These are phyloP conservation scores for Eragrostis curvula DNA, from an alignment of 176 grass and related monocot genomes.

Conservation along the genomic window DNA sequence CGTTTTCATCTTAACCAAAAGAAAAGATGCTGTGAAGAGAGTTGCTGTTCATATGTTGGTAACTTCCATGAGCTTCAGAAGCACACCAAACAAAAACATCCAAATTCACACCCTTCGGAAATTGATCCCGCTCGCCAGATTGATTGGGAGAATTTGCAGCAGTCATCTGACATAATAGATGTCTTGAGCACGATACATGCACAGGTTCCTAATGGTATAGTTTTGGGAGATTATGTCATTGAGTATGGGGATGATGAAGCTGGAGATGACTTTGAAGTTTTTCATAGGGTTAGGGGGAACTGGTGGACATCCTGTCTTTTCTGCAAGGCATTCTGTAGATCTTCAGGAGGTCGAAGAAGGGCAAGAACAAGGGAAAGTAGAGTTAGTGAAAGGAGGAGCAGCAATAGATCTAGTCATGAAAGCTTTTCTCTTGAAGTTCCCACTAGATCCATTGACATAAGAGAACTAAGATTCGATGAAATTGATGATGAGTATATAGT, in stretches of 20 bases:
- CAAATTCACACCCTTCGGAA: conserved; percentile 81
- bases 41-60: conserved; percentile 66
- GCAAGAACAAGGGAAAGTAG: conserved; percentile 49
- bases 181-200: conserved; percentile 94
- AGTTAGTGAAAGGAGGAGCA: conserved; percentile 55
- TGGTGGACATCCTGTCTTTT: conserved; percentile 90
- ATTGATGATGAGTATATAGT: conserved; percentile 77
- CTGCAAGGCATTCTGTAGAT: conserved; percentile 68
- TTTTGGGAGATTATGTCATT: conserved; percentile 94
- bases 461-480: conserved; percentile 79
- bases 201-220: conserved; percentile 76
- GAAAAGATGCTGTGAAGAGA: conserved; percentile 92
- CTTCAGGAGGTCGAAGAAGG: conserved; percentile 62
- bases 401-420: conserved; percentile 58
- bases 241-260: conserved; percentile 90
- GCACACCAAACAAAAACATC: conserved; percentile 85
- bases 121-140: conserved; percentile 74
- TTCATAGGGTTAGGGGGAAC: conserved; percentile 66
- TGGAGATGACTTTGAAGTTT: conserved; percentile 82
- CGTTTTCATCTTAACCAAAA: conserved; percentile 80
- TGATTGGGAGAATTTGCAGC: conserved; percentile 98
- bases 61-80: conserved; percentile 88
- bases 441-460: conserved; percentile 64
- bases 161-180: conserved; percentile 86
- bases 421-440: conserved; percentile 58